Conservation (phyloP, 2,329 filamentous ascomycete species). For the Xylaria sp. region DNA sequence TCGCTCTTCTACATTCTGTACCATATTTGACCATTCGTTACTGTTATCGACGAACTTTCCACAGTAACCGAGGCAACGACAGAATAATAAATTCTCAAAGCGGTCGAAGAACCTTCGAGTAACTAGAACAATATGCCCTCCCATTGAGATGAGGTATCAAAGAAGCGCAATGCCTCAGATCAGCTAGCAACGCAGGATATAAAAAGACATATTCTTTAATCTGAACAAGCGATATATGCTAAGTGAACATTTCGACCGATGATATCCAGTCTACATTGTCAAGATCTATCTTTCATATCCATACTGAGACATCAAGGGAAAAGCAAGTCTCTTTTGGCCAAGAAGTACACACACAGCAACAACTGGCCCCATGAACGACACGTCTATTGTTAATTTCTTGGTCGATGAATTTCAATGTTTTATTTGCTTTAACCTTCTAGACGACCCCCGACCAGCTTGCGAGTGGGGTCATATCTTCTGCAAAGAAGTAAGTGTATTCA, state of each 20-base stretch:
- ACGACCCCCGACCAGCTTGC: conserved; percentile 4
- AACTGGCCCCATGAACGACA: conserved; percentile 3
- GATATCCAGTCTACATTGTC: neutral
- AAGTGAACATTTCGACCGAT: neutral
- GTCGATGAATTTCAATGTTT: conserved; percentile 8
- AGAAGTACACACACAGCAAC: neutral
- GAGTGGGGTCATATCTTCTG: conserved; percentile 20
- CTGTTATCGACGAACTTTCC: neutral
- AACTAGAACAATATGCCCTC: neutral
- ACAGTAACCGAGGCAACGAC: neutral
- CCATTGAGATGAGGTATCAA: neutral
- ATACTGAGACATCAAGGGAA: neutral
- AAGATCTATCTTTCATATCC: neutral
- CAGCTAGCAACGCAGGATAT: neutral
- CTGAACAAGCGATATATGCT: neutral
- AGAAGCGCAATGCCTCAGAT: neutral
- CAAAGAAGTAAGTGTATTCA: neutral
- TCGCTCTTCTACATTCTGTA: neutral
- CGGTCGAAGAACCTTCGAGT: neutral
- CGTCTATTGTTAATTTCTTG: conserved; percentile 9
- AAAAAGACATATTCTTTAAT: neutral
- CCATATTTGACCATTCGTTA: too few relatives aligned
- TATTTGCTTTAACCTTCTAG: conserved; percentile 17
- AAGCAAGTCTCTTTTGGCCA: neutral
- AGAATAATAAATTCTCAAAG: neutral